Evolutionary conservation across 108 stramenopile species (phyloP).

Genomic region (Cyclotella cryptica): DNA sequence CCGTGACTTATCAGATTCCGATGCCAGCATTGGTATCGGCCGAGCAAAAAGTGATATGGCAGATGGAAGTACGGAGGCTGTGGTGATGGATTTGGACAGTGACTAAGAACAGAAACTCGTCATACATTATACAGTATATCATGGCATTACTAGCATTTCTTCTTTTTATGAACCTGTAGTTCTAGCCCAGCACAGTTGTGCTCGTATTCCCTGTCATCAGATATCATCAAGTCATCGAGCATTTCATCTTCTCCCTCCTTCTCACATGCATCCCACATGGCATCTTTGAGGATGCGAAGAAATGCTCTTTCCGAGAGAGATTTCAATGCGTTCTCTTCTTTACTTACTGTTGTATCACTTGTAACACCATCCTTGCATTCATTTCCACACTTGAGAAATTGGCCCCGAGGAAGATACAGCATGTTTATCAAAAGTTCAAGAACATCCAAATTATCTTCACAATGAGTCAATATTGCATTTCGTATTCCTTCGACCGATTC

Average conservation of each 20-base stretch:
- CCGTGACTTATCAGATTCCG: not conserved
- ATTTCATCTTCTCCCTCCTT: constrained; percentile 76
- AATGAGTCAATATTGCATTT: constrained; percentile 60
- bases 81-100: constrained; percentile 21
- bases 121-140: not conserved
- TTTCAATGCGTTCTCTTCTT: not conserved
- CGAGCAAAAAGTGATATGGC: not conserved
- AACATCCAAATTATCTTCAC: constrained; percentile 62
- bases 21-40: not conserved
- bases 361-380: not conserved
- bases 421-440: constrained; percentile 67
- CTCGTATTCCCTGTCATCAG: not conserved
- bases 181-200: not conserved
- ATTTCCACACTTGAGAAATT: not conserved
- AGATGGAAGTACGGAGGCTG: constrained; percentile 5
- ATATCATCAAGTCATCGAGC: constrained; percentile 69
- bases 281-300: constrained; percentile 82
- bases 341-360: not conserved
- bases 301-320: constrained; percentile 66
- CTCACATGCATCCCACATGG: constrained; percentile 87
- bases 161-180: too few species aligned
- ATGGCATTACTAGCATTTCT: not conserved
- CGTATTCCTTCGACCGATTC: constrained; percentile 57
- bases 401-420: constrained; percentile 55
- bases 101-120: not conserved